These are phyloP conservation scores for Tulasnella sp. DNA, from an alignment of 768 basidiomycete species.

Conservation along the genomic window DNA sequence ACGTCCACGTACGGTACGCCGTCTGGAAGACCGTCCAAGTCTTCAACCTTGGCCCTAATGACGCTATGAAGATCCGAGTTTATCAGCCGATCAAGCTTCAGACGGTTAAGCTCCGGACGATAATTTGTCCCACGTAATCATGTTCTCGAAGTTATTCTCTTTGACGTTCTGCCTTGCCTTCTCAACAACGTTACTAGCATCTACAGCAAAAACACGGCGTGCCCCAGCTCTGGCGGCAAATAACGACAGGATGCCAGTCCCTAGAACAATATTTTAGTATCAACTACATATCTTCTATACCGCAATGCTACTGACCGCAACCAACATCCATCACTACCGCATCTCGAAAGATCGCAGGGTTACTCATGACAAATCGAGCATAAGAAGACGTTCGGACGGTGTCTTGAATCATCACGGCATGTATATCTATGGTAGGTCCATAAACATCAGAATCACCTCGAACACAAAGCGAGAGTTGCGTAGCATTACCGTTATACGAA, in stretches of 20 bases:
- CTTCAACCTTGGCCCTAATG: conserved; percentile 83
- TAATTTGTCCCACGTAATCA: conserved; percentile 48
- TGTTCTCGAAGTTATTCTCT: conserved; percentile 53
- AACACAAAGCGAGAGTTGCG: not conserved
- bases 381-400: conserved; percentile 89
- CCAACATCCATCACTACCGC: conserved; percentile 90
- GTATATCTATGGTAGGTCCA: conserved; percentile 52
- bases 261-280: not conserved
- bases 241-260: conserved; percentile 84
- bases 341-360: conserved; percentile 67
- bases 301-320: conserved; percentile 37
- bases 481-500: conserved; percentile 59
- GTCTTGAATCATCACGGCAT: conserved; percentile 94
- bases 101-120: not conserved
- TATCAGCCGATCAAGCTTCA: not conserved
- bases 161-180: conserved; percentile 70
- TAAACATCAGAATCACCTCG: not conserved
- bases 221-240: conserved; percentile 86
- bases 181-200: conserved; percentile 73
- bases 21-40: conserved; percentile 58
- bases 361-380: conserved; percentile 79
- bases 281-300: not conserved
- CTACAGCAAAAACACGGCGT: conserved; percentile 80
- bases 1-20: conserved; percentile 72
- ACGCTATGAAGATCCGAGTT: conserved; percentile 47